These are phyloP conservation scores for Bretziella fagacearum DNA, from an alignment of 2,329 filamentous ascomycete species.

Conservation along the genomic window DNA sequence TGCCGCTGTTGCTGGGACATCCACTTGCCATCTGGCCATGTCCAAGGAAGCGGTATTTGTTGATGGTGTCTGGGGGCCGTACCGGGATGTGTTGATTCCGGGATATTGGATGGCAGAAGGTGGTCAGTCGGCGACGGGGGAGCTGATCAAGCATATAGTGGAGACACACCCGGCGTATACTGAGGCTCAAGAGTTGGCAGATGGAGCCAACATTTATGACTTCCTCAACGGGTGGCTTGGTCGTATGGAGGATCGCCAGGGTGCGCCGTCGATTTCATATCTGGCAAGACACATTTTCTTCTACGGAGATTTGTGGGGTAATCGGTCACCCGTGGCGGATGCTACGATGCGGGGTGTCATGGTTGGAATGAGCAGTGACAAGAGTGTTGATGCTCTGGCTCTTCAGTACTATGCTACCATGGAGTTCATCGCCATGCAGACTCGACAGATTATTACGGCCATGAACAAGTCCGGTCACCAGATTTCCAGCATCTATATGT, in stretches of 20 bases:
- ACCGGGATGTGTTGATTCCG: constrained; percentile 82
- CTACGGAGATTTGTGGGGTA: constrained; percentile 95
- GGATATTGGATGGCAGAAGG: constrained; percentile 95
- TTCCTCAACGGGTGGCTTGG: constrained; percentile 79
- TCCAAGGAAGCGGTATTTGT: constrained; percentile 87
- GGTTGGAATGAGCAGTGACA: constrained; percentile 74
- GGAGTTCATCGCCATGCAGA: constrained; percentile 97
- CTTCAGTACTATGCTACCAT: constrained; percentile 90
- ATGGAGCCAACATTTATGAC: constrained; percentile 82
- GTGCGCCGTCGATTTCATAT: constrained; percentile 65
- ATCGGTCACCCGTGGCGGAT: constrained; percentile 85
- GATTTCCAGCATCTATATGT: constrained; percentile 95
- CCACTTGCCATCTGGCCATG: constrained; percentile 94
- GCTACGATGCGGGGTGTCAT: constrained; percentile 82
- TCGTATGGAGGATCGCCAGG: constrained; percentile 50
- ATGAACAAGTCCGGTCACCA: constrained; percentile 86
- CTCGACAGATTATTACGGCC: constrained; percentile 79
- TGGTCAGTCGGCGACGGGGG: constrained; percentile 89
- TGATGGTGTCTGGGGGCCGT: constrained; percentile 90
- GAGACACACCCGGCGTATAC: constrained; percentile 88
- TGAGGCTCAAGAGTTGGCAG: constrained; percentile 58
- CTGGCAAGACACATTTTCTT: constrained; percentile 93
- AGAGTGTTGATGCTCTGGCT: constrained; percentile 70
- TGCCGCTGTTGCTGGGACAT: constrained; percentile 88
- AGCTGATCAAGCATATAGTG: constrained; percentile 82